Conservation (phyloP, 1,284 basidiomycete genomes). For the Moesziomyces aphidis region DNA sequence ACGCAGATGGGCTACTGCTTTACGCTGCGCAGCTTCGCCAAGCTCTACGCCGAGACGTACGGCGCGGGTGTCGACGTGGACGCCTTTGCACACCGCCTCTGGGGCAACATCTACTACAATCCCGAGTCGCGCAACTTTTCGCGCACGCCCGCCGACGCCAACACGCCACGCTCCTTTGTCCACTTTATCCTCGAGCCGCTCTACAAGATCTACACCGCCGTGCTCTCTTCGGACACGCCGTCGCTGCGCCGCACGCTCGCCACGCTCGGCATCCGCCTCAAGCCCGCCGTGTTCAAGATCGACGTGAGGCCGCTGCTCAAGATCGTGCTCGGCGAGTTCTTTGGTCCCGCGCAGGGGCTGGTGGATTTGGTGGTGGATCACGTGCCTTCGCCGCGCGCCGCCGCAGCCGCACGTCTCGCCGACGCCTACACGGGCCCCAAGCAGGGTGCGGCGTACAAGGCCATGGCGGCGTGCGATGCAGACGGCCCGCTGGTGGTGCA, state of each 20-base stretch:
- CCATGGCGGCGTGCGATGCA: constrained; percentile 85
- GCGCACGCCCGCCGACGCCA: constrained; percentile 83
- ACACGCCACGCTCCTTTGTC: constrained; percentile 87
- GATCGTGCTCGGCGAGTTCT: constrained; percentile 93
- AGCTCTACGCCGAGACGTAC: constrained; percentile 94
- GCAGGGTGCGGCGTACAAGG: constrained; percentile 70
- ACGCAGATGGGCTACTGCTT: constrained; percentile 98
- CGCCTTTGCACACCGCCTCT: constrained; percentile 83
- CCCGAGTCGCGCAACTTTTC: constrained; percentile 84
- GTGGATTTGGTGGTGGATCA: constrained; percentile 91
- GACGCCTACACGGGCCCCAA: constrained; percentile 49
- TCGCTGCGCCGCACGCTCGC: constrained; percentile 83
- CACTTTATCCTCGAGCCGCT: constrained; percentile 96
- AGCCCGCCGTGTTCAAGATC: constrained; percentile 96
- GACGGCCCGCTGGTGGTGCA: constrained; percentile 92
- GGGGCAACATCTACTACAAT: constrained; percentile 98
- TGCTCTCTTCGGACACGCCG: constrained; percentile 90
- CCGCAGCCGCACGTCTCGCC: constrained; percentile 78
- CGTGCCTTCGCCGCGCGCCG: constrained; percentile 84
- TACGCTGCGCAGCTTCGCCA: constrained; percentile 91
- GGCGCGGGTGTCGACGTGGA: constrained; percentile 71
- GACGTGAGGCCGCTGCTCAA: constrained; percentile 94
- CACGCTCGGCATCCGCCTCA: constrained; percentile 84
- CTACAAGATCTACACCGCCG: constrained; percentile 95
- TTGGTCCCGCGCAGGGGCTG: constrained; percentile 84